Evolutionary conservation across 805 yeast genomes (phyloP), one percentile per base, ranked within the genome.

Genomic region (Monosporozyma aquatica): DNA sequence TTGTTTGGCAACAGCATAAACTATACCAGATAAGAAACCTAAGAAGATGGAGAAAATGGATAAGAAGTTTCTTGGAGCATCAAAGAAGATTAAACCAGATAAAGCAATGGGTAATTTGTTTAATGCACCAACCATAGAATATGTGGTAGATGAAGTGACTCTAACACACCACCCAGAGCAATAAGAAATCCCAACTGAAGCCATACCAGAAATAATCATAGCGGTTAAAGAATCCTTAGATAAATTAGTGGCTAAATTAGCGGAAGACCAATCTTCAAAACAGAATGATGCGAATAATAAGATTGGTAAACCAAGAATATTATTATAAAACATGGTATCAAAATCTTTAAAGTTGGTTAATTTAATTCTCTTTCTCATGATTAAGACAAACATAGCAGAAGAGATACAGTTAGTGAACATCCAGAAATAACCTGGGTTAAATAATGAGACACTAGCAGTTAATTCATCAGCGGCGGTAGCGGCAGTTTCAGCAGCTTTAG

Each of bases 121-220:
- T 66, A 92, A 77, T 43, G 98, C 98, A 66, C 98, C 98, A 46
- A 92, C 97, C 98, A 92, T 92, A 42, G 96, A 87, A 72, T 92
- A 92, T 43, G 98, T 92, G 43, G 98, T 92, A 22, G 97, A 89
- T 18, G 97, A 87, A 35, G 98, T 92, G 50, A 92, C 97, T 71
- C 98, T 86, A 52, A 92, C 95, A 77, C 98, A 92, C 98, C 98
- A 92, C 48, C 97, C 98, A 10, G 97, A 87, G 68, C 96, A 87
- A 77, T 92, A 92, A 36, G 97, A 90, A 64, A 92, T 92, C 70
- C 95, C 97, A 42, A 92, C 95, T 25, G 97, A 82, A 36, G 95
- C 82, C 54, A 85, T 76, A 66, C 98, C 98, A 28, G 96, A 86
- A 61, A 90, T 75, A 49, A 92, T 58, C 95, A 92, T 89, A 36